phyloP scores from a whole-genome alignment of 768 basidiomycete genomes.

The Amanita subjunquillea region DNA sequence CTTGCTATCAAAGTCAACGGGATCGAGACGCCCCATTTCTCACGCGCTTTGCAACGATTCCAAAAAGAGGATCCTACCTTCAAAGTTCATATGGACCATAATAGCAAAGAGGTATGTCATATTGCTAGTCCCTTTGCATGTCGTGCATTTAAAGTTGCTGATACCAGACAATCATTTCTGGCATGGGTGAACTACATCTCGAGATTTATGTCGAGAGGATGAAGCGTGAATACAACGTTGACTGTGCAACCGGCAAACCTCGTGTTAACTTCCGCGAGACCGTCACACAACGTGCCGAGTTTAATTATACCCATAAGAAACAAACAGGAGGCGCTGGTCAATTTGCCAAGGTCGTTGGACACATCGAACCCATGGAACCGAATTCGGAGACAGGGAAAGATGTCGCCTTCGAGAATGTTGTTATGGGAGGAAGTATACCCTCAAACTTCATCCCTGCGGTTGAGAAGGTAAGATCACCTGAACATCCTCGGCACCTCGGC shows the following conservation, averaged over 20 bases:
- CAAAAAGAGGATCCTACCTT: constrained; percentile 99
- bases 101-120: constrained; percentile 79
- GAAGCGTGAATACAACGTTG: constrained; percentile 93
- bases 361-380: constrained; percentile 80
- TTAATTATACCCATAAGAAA: constrained; percentile 94
- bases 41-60: constrained; percentile 93
- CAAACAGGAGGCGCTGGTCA: constrained; percentile 97
- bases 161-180: constrained; percentile 89
- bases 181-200: constrained; percentile 98
- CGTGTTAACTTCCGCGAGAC: constrained; percentile 97
- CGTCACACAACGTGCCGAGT: constrained; percentile 71
- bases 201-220: constrained; percentile 99
- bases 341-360: constrained; percentile 86
- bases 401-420: constrained; percentile 71
- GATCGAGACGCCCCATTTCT: constrained; percentile 92
- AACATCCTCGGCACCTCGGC: background rate
- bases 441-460: constrained; percentile 88
- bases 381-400: constrained; percentile 74
- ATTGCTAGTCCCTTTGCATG: background rate
- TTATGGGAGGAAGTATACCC: constrained; percentile 91
- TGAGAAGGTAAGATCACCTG: constrained; percentile 59
- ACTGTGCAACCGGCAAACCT: constrained; percentile 90
- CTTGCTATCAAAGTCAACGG: constrained; percentile 88
- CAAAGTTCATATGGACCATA: constrained; percentile 89
- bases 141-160: background rate